These are phyloP conservation scores for Datisca glomerata DNA, from an alignment of 306 rosid species.

Conservation along the genomic window DNA sequence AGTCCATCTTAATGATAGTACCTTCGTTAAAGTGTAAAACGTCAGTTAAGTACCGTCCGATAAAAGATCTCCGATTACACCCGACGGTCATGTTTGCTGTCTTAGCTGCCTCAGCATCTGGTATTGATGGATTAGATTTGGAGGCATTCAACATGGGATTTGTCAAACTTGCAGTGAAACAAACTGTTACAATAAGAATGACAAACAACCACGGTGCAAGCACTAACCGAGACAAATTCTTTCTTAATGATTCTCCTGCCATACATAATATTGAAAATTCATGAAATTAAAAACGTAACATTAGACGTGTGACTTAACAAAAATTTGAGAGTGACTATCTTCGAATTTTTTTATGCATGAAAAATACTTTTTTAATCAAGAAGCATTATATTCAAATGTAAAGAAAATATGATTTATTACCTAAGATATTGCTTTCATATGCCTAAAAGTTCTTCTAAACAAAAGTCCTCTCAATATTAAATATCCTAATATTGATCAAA, in stretches of 20 bases:
- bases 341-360: too few relatives aligned
- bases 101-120: neutral
- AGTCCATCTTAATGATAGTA: neutral
- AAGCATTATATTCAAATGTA: too few relatives aligned
- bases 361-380: too few relatives aligned
- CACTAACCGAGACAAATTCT: neutral
- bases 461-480: too few relatives aligned
- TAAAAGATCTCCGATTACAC: constrained; percentile 3
- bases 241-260: constrained; percentile 7
- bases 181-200: constrained; percentile 3
- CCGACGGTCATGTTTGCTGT: neutral
- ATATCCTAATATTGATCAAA: too few relatives aligned
- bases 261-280: too few relatives aligned
- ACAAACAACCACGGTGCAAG: constrained; percentile 7
- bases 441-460: too few relatives aligned
- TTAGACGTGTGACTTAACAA: neutral
- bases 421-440: too few relatives aligned
- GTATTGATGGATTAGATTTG: neutral
- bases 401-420: too few relatives aligned
- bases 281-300: neutral
- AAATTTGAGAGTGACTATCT: neutral
- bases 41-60: neutral
- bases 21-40: neutral
- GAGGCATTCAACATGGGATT: constrained; percentile 2
- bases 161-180: constrained; percentile 9